phyloP scores from a whole-genome alignment of 1,284 basidiomycete species.

The Caloboletus firmus region DNA sequence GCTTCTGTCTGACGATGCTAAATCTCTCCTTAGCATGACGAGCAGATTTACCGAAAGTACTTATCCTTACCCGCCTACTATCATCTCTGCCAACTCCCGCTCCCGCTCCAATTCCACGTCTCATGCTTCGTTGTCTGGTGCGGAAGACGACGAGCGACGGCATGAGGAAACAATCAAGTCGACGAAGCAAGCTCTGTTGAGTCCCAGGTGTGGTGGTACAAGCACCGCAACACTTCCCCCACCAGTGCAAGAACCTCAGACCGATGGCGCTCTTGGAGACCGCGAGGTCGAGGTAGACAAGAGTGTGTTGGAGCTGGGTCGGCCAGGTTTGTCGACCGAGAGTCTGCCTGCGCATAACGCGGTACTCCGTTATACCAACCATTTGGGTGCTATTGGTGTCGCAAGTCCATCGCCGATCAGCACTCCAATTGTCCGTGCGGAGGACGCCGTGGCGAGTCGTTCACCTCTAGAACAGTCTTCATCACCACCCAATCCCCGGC shows the following conservation, averaged over 20 bases:
- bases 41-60: slow-evolving; percentile 33
- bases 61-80: slow-evolving; percentile 29
- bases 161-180: slow-evolving; percentile 20
- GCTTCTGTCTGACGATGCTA: slow-evolving; percentile 26
- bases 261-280: slow-evolving; percentile 1
- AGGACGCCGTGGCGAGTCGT: slow-evolving; percentile 4
- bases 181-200: slow-evolving; percentile 25
- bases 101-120: slow-evolving; percentile 23
- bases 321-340: slow-evolving; percentile 34
- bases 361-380: slow-evolving; percentile 1
- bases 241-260: background rate
- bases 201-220: slow-evolving; percentile 23
- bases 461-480: slow-evolving; percentile 17
- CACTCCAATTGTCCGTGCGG: background rate
- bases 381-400: background rate
- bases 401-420: slow-evolving; percentile 5
- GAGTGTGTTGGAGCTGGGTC: slow-evolving; percentile 31
- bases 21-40: slow-evolving; percentile 34
- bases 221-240: slow-evolving; percentile 29
- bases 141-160: slow-evolving; percentile 27
- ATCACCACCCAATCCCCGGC: slow-evolving; percentile 13
- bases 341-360: slow-evolving; percentile 24
- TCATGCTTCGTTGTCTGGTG: slow-evolving; percentile 18
- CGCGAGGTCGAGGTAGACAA: slow-evolving; percentile 26
- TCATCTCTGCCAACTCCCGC: slow-evolving; percentile 24